These are phyloP conservation scores for Mallotus repandus DNA, from an alignment of 441 rosid species.

Conservation along the genomic window DNA sequence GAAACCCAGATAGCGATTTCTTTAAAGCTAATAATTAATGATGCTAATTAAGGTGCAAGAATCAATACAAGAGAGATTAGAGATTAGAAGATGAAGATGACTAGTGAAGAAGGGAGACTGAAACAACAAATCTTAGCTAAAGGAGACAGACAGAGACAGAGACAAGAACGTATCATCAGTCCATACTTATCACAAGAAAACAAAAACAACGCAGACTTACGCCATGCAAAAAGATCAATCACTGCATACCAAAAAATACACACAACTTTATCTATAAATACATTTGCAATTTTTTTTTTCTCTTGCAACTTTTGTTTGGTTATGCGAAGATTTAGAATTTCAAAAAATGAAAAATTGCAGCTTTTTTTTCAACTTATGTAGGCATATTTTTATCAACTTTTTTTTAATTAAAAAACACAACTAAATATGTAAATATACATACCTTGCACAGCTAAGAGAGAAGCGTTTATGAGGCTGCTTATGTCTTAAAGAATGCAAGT, in stretches of 20 bases:
- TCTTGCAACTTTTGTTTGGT: neutral
- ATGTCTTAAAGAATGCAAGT: conserved; percentile 68
- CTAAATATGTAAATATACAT: neutral
- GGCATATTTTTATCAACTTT: no score
- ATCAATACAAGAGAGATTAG: no score
- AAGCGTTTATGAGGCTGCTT: conserved; percentile 67
- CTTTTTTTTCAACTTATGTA: conserved; percentile 6
- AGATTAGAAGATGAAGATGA: conserved; percentile 11
- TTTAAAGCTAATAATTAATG: neutral
- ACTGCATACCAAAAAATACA: neutral
- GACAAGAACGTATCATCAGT: conserved; percentile 40
- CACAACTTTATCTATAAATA: neutral
- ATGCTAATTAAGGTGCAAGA: neutral
- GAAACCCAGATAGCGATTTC: conserved; percentile 25
- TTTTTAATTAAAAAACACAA: no score
- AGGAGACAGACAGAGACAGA: conserved; percentile 38
- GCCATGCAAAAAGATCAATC: conserved; percentile 37
- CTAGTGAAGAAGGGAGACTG: conserved; percentile 1
- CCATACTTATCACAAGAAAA: conserved; percentile 33
- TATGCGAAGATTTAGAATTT: conserved; percentile 6
- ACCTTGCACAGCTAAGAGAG: conserved; percentile 72
- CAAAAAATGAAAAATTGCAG: conserved; percentile 21
- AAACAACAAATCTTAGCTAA: neutral
- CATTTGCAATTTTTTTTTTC: no score
- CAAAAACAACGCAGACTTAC: conserved; percentile 39